Percentiles rank a stretch among this genome's conserved stretches.
These are phyloP conservation scores for Aleurites moluccanus DNA, from an alignment of 441 rosid species.

Conservation along the genomic window DNA sequence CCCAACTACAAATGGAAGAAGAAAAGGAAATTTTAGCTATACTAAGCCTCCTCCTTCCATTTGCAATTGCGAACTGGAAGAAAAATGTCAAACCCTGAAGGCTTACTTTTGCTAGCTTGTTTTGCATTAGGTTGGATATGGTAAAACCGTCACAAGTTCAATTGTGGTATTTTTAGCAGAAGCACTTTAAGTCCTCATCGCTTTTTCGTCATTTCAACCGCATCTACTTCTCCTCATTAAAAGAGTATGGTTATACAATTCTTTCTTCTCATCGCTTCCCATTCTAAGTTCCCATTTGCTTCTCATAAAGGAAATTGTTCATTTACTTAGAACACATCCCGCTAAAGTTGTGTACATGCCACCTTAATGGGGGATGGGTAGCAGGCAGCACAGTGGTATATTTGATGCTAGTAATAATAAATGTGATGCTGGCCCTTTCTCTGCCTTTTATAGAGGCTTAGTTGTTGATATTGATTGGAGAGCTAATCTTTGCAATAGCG, in stretches of 20 bases:
- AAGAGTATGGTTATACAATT: background rate
- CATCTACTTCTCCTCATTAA: background rate
- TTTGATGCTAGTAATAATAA: background rate
- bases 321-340: background rate
- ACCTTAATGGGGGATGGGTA: background rate
- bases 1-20: background rate
- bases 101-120: background rate
- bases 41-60: background rate
- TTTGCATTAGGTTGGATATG: background rate
- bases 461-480: conserved; percentile 4
- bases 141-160: background rate
- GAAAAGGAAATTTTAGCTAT: background rate
- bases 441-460: background rate
- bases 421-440: background rate
- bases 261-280: background rate
- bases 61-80: background rate
- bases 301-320: background rate
- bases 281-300: background rate
- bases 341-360: conserved; percentile 3
- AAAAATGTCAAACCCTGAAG: background rate
- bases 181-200: background rate
- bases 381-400: background rate
- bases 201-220: conserved; percentile 1
- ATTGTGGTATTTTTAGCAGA: background rate
- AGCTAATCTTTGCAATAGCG: background rate